These are phyloP conservation scores for Fusarium subglutinans DNA, from an alignment of 2,329 filamentous ascomycete species.

Conservation along the genomic window DNA sequence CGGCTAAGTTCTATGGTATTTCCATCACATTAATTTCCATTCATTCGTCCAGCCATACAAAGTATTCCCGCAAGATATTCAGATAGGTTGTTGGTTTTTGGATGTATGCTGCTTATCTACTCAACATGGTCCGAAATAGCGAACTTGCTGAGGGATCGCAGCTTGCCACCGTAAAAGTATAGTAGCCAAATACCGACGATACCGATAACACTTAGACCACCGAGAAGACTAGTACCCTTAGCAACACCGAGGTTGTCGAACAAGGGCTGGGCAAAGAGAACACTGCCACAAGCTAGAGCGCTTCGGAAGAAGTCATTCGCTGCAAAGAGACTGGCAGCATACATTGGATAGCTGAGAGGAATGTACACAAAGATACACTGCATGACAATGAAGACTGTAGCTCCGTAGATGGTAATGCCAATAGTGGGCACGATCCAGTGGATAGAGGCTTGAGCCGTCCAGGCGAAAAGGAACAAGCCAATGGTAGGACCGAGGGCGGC, in stretches of 20 bases:
- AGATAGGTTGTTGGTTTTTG: neutral
- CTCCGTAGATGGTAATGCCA: constrained; percentile 65
- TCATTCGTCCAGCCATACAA: neutral
- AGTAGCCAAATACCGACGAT: constrained; percentile 68
- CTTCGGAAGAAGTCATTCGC: constrained; percentile 68
- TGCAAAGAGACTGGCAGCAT: constrained; percentile 68
- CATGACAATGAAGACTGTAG: constrained; percentile 63
- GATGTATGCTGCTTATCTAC: neutral
- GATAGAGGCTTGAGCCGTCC: constrained; percentile 61
- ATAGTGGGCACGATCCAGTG: constrained; percentile 66
- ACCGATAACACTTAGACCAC: constrained; percentile 61
- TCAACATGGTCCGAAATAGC: constrained; percentile 50
- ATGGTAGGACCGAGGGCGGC: constrained; percentile 63
- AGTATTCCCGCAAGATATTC: neutral
- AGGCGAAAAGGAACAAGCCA: constrained; percentile 70
- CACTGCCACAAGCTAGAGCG: constrained; percentile 66
- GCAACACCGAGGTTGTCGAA: constrained; percentile 68
- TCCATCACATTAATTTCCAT: neutral
- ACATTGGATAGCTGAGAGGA: constrained; percentile 63
- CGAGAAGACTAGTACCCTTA: constrained; percentile 65
- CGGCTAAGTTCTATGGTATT: constrained; percentile 15
- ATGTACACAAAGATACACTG: constrained; percentile 70
- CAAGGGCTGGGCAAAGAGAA: constrained; percentile 69
- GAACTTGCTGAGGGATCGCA: constrained; percentile 68
- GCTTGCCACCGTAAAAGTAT: constrained; percentile 63